These are phyloP conservation scores for Stephanodiscus minutulus DNA, from an alignment of 108 stramenopile species.

Conservation along the genomic window DNA sequence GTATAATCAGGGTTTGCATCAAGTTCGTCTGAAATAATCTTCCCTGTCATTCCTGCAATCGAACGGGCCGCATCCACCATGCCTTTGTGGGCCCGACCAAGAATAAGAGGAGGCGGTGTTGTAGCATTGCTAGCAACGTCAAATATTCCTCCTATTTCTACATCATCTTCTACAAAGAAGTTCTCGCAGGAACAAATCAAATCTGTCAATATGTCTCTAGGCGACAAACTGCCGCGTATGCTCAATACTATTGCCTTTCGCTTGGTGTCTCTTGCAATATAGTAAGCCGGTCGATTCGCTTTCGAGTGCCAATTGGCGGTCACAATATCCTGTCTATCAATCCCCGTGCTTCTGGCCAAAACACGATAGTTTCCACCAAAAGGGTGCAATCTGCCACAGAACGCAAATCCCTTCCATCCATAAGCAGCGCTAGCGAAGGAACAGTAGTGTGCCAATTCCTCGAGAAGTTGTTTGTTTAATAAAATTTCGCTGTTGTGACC, in stretches of 20 bases:
- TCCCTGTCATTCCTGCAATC: constrained; percentile 48
- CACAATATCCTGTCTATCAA: constrained; percentile 52
- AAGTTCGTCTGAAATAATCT: constrained; percentile 55
- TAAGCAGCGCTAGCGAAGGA: constrained; percentile 68
- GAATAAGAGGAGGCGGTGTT: constrained; percentile 5
- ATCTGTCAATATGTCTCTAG: constrained; percentile 74
- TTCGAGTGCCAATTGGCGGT: constrained; percentile 56
- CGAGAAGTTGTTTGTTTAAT: constrained; percentile 49
- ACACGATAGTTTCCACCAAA: constrained; percentile 54
- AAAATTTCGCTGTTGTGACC: neutral
- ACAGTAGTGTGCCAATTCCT: constrained; percentile 63
- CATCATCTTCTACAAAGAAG: constrained; percentile 49
- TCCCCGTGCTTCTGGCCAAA: constrained; percentile 52
- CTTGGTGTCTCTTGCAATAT: constrained; percentile 57
- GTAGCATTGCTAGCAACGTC: constrained; percentile 2
- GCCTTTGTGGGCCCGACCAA: constrained; percentile 66
- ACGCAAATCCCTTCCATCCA: constrained; percentile 72
- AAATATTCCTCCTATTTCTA: constrained; percentile 29
- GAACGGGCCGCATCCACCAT: constrained; percentile 68
- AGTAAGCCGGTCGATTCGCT: constrained; percentile 64
- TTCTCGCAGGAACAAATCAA: constrained; percentile 66
- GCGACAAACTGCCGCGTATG: constrained; percentile 70
- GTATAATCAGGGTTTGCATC: constrained; percentile 48
- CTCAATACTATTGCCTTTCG: constrained; percentile 54
- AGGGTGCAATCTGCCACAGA: constrained; percentile 54